Evolutionary conservation across 2,329 filamentous ascomycete genomes (phyloP), one percentile per base, ranked within the genome.

Genomic region (Akanthomyces uredinophilus): DNA sequence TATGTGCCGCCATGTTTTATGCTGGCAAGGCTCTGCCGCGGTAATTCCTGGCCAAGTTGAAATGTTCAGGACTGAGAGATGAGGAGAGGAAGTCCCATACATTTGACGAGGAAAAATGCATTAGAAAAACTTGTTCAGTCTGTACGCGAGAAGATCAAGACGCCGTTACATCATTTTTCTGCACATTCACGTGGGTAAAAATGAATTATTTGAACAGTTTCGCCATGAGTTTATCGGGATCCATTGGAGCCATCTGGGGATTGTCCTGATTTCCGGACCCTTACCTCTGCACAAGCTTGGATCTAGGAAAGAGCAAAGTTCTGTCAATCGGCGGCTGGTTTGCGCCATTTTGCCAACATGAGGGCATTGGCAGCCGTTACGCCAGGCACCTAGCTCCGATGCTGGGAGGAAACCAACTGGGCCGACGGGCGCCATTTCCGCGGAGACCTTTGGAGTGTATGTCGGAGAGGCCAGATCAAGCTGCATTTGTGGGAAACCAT

Each of bases 1-100:
- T 82, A 60, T 81, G 75, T 59, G 71, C 53, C 7, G 44, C 49
- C 57, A 62, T 64, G 32, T n/a, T 49, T n/a, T 11, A 18, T 54
- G 52, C 27, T n/a, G 27, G 27, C 6, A 16, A n/a, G 24, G 4
- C n/a, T 29, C 18, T 51, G 16, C 24, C 29, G 7, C 27, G 4
- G 27, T 5, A 3, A 10, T 37, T 11, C 32, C 11, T 37, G 32
- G 32, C 2, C 32, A 37, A 37, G 32, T 37, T 29, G 27, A 29
- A 6, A 29, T 10, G 32, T 10, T 3, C 8, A 13, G 2, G 27
- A 2, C 4, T 7, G 37, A 44, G 10, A 32, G 8, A 22, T 5
- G 6, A 13, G 5, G 16, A 16, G 16, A 59, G 27, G 3, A 59
- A 41, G 16, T n/a, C n/a, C 20, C 20, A 41, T 7, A 32, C 10